These are phyloP conservation scores for Quercus variabilis DNA, from an alignment of 306 rosid genomes.

Conservation along the genomic window DNA sequence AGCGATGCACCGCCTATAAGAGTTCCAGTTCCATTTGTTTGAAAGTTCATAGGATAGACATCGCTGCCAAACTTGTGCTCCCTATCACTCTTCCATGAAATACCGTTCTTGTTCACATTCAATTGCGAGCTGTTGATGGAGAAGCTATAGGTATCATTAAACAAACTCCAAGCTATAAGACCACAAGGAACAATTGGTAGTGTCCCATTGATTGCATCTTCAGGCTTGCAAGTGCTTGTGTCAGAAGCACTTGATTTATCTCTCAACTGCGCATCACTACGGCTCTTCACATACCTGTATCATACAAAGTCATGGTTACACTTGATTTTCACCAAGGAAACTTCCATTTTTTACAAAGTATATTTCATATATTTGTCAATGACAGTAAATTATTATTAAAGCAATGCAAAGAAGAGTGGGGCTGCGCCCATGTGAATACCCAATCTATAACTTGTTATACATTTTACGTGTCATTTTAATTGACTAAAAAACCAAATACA, in stretches of 20 bases:
- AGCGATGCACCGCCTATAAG: slow-evolving; percentile 62
- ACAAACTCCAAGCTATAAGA: slow-evolving; percentile 97
- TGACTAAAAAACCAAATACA: background rate
- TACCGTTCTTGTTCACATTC: slow-evolving; percentile 61
- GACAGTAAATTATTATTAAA: background rate
- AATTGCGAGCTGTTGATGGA: slow-evolving; percentile 33
- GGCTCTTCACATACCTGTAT: slow-evolving; percentile 88
- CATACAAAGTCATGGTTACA: background rate
- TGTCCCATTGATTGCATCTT: slow-evolving; percentile 27
- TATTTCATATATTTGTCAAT: background rate
- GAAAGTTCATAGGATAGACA: slow-evolving; percentile 84
- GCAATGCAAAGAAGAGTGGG: background rate
- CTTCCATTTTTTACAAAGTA: background rate
- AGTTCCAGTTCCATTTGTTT: slow-evolving; percentile 51
- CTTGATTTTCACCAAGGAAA: background rate
- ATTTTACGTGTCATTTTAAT: background rate
- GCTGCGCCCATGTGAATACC: background rate
- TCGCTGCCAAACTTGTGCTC: slow-evolving; percentile 84
- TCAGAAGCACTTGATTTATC: slow-evolving; percentile 11
- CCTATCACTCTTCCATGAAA: slow-evolving; percentile 93
- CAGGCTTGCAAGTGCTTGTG: slow-evolving; percentile 61
- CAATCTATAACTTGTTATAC: background rate
- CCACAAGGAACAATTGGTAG: slow-evolving; percentile 76
- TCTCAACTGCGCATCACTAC: slow-evolving; percentile 83
- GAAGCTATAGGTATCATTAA: slow-evolving; percentile 82